Base-by-base conservation (phyloP, 306 rosid genomes). In the Castanea crenata region DNA sequence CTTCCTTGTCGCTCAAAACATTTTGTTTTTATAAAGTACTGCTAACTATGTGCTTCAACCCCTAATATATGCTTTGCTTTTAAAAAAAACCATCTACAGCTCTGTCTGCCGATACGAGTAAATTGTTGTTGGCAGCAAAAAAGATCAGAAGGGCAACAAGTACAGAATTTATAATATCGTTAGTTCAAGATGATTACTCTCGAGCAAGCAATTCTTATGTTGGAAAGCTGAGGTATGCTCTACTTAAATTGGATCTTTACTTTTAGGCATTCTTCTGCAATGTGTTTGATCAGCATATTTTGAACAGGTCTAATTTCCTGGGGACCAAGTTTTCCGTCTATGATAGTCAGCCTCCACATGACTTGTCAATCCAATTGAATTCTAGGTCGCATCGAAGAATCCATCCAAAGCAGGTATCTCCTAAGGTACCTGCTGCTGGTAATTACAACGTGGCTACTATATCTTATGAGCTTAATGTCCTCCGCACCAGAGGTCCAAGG, bases 401-500 rank as follows among this genome's bases (percentile, higher is more conserved):
- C 78, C 86, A 78, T 79, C 69, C 81, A 75, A 92, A 89, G 85
- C 91, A 84, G 73, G 89, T 86, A n/a, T 86, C 82, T 79, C 91
- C 97, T 29, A 89, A 82, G 80, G 82, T 56, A 80, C 73, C 88
- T 78, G 70, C 88, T 34, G 70, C 86, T 23, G 77, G 83, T 46
- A 87, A 86, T 83, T 87, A 80, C 58, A 83, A 84, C 56, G 89
- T 92, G 34, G 93, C 91, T 4, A 84, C 97, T 4, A 74, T 94
- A 73, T 88, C 86, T 25, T 94, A 90, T 73, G 94, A 92, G 85
- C 97, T 94, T 79, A 94, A 94, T 55, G 91, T 94, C 79, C 95
- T 92, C 58, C 94, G 99, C 9, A 91, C 99, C 9, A 90, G 99
- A 81, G 99, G 99, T 59, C 99, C 99, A 2, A 89, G 98, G 81